phyloP scores from a whole-genome alignment of 2,329 filamentous ascomycete species.

The Aspergillus sp. region DNA sequence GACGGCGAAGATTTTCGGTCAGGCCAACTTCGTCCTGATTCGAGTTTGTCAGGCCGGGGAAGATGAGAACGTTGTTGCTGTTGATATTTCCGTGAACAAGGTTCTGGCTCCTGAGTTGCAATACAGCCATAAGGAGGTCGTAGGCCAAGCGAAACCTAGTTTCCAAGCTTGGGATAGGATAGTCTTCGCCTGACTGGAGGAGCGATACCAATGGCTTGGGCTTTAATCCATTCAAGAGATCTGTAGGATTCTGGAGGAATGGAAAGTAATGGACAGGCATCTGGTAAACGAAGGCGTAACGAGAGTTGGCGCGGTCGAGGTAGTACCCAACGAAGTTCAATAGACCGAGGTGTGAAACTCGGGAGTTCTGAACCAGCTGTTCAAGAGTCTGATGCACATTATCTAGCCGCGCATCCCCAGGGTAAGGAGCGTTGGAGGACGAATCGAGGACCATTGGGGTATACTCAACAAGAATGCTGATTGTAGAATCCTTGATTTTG shows the following conservation, averaged over 20 bases:
- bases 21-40: conserved; percentile 35
- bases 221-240: conserved; percentile 37
- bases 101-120: conserved; percentile 57
- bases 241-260: conserved; percentile 42
- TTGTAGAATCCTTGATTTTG: conserved; percentile 34
- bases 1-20: conserved; percentile 51
- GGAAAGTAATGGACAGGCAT: conserved; percentile 52
- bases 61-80: conserved; percentile 63
- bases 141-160: conserved; percentile 62
- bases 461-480: conserved; percentile 44
- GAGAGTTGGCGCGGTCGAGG: conserved; percentile 56
- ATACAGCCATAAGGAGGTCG: conserved; percentile 57
- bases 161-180: conserved; percentile 57
- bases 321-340: conserved; percentile 52
- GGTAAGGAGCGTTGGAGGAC: conserved; percentile 28
- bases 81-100: conserved; percentile 64
- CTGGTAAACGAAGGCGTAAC: conserved; percentile 62
- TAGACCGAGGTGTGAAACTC: conserved; percentile 42
- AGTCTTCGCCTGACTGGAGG: conserved; percentile 43
- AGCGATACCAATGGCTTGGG: conserved; percentile 45
- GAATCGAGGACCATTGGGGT: conserved; percentile 41
- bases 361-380: conserved; percentile 42
- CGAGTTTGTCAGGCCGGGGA: conserved; percentile 41
- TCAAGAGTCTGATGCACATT: conserved; percentile 40
- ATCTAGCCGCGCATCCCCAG: conserved; percentile 33